Conservation (phyloP, 78 protist species). For the Dictyostelium firmibasis region DNA sequence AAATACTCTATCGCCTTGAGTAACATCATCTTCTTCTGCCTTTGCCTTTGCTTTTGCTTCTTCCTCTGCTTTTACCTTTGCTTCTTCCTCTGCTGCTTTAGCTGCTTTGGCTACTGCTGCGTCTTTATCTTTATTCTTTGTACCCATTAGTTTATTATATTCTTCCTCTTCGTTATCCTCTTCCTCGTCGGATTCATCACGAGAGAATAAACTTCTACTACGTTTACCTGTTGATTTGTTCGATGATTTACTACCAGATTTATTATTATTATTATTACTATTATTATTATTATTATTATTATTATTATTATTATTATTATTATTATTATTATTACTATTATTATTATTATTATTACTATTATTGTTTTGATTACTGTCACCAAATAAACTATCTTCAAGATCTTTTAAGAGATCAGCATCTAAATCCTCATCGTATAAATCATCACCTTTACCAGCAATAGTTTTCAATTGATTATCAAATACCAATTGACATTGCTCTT, state of each 20-base stretch:
- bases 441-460: slow-evolving; percentile 35
- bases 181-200: slow-evolving; percentile 30
- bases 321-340: background rate
- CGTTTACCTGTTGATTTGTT: background rate
- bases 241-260: background rate
- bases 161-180: slow-evolving; percentile 63
- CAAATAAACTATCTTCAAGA: slow-evolving; percentile 41
- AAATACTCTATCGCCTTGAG: slow-evolving; percentile 16
- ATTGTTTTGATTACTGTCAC: background rate
- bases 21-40: background rate
- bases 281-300: background rate
- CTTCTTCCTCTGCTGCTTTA: background rate
- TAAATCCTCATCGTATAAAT: slow-evolving; percentile 27
- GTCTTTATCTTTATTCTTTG: background rate
- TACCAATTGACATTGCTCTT: slow-evolving; percentile 78
- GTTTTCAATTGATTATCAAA: slow-evolving; percentile 72
- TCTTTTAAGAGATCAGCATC: slow-evolving; percentile 60
- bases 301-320: background rate
- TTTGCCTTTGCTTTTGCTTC: background rate
- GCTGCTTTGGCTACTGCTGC: background rate
- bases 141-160: background rate
- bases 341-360: background rate
- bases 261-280: background rate
- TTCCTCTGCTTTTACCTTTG: background rate
- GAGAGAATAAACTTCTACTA: slow-evolving; percentile 6